Percentiles rank a stretch among this genome's conserved stretches.
These are phyloP conservation scores for Allomyces arbusculus DNA, from an alignment of 192 early-diverging fungal genomes.

Conservation along the genomic window DNA sequence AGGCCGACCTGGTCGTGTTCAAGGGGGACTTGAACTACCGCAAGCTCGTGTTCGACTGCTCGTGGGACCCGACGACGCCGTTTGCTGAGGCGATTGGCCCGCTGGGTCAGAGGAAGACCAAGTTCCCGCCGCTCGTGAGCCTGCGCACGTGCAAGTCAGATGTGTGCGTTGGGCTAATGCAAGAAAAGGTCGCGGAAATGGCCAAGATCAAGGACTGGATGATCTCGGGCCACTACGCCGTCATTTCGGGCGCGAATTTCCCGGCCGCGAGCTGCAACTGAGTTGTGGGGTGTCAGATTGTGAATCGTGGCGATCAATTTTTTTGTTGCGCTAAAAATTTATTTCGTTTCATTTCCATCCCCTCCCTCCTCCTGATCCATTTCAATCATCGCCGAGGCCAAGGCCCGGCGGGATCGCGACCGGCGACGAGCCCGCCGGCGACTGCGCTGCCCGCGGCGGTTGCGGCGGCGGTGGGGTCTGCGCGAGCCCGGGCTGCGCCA, in stretches of 20 bases:
- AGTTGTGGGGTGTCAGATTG: too few relatives aligned
- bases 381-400: too few relatives aligned
- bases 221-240: conserved; percentile 49
- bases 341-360: too few relatives aligned
- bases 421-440: too few relatives aligned
- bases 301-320: too few relatives aligned
- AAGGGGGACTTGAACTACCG: conserved; percentile 96
- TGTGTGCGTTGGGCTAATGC: conserved; percentile 46
- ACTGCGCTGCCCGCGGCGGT: too few relatives aligned
- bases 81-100: conserved; percentile 67
- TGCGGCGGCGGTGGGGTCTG: too few relatives aligned
- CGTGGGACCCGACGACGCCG: conserved; percentile 65
- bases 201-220: conserved; percentile 31
- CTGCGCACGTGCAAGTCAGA: conserved; percentile 80
- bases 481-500: too few relatives aligned
- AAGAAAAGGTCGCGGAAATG: neutral
- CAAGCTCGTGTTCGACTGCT: conserved; percentile 79
- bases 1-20: conserved; percentile 55
- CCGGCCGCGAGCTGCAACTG: too few relatives aligned
- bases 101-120: conserved; percentile 21
- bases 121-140: conserved; percentile 42
- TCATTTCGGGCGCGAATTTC: conserved; percentile 10
- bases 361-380: too few relatives aligned
- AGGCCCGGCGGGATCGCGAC: too few relatives aligned
- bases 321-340: too few relatives aligned